A percentile compares a stretch with the other conserved stretches of the same genome.
Evolutionary conservation across 1,139 yeast species (phyloP).

Genomic region (Sugiyamaella pinicola): DNA sequence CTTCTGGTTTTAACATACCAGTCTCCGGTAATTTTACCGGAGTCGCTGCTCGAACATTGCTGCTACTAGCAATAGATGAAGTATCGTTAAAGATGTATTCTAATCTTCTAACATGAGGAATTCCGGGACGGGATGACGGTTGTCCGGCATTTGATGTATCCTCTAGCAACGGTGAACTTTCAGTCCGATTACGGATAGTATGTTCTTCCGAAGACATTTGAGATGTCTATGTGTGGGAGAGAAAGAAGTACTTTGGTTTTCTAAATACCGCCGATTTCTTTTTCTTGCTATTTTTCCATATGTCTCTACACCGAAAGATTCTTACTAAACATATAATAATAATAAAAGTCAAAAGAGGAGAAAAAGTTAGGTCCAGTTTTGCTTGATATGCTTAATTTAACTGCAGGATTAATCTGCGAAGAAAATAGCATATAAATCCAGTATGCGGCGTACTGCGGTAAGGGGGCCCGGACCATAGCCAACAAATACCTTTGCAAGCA

Average conservation of each 20-base stretch:
- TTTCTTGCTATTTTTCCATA: no score
- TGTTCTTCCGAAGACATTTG: background rate
- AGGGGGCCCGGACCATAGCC: background rate
- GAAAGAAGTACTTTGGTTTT: background rate
- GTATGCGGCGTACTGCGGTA: background rate
- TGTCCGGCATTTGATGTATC: background rate
- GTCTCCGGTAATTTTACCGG: slow-evolving; percentile 18
- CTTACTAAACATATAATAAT: no score
- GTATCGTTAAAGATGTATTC: slow-evolving; percentile 5
- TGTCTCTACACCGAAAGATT: no score
- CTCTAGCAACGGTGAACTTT: slow-evolving; percentile 8
- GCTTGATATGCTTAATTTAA: no score
- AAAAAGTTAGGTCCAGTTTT: background rate
- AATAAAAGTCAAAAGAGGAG: background rate
- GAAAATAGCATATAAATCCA: background rate
- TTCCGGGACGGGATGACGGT: slow-evolving; percentile 4
- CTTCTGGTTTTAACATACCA: slow-evolving; percentile 16
- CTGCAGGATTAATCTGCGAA: background rate
- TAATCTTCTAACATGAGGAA: slow-evolving; percentile 6
- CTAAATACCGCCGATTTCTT: no score
- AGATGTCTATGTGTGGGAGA: no score
- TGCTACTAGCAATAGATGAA: slow-evolving; percentile 8
- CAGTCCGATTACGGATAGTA: background rate
- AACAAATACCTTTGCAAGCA: background rate
- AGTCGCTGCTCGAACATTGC: slow-evolving; percentile 11